These are phyloP conservation scores for Yarrowia phangngaensis DNA, from an alignment of 805 yeast genomes.

Conservation along the genomic window DNA sequence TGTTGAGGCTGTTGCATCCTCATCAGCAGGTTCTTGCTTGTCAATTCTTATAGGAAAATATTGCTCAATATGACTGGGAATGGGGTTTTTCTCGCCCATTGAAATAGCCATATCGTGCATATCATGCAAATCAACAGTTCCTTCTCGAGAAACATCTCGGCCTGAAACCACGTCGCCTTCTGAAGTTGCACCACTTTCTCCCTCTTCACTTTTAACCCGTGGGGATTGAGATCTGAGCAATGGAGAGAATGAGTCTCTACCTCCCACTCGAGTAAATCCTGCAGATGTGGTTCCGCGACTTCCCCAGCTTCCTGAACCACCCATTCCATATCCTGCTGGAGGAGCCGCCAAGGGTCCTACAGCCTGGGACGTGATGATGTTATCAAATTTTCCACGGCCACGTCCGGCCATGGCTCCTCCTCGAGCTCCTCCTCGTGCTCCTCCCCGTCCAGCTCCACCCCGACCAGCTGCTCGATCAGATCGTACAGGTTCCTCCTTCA, in stretches of 20 bases:
- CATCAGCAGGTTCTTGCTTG: constrained; percentile 27
- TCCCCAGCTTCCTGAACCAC: constrained; percentile 8
- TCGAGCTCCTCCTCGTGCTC: constrained; percentile 30
- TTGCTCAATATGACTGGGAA: constrained; percentile 30
- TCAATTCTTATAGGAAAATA: constrained; percentile 35
- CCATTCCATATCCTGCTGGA: constrained; percentile 29
- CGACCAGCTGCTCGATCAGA: constrained; percentile 24
- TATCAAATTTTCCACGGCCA: constrained; percentile 31
- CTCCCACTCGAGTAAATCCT: constrained; percentile 5
- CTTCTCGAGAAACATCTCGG: constrained; percentile 3
- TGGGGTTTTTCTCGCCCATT: constrained; percentile 15
- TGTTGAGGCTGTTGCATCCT: constrained; percentile 16
- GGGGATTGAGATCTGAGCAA: constrained; percentile 16
- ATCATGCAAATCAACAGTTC: constrained; percentile 9
- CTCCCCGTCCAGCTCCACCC: constrained; percentile 30
- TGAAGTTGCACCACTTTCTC: constrained; percentile 1
- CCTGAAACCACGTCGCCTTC: background rate
- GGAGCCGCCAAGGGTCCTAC: constrained; percentile 43
- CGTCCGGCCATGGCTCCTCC: constrained; percentile 23
- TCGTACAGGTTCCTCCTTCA: constrained; percentile 24
- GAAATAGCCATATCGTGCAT: constrained; percentile 18
- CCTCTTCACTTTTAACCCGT: constrained; percentile 21
- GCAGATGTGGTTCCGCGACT: constrained; percentile 8
- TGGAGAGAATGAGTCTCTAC: constrained; percentile 12
- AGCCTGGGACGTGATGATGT: constrained; percentile 31